phyloP scores from a whole-genome alignment of 177 flowering plant genomes.

The Vitis hybrid region DNA sequence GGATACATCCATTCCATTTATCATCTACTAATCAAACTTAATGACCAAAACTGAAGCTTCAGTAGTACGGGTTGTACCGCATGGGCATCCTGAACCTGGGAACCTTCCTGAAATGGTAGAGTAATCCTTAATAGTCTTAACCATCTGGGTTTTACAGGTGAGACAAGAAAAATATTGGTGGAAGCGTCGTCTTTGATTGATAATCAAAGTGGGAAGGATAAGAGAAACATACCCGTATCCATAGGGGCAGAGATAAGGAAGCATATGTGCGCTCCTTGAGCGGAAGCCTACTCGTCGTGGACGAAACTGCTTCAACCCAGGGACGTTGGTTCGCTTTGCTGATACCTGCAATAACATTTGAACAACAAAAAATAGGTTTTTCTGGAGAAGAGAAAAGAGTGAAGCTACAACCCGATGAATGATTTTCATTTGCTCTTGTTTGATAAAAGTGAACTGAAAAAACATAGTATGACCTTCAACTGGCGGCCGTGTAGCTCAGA shows the following conservation, averaged over 20 bases:
- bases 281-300: constrained; percentile 46
- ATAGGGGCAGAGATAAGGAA: constrained; percentile 55
- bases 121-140: not conserved
- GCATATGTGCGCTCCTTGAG: constrained; percentile 37
- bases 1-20: too few relatives aligned
- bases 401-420: too few relatives aligned
- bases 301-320: constrained; percentile 82
- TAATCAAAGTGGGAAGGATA: not conserved
- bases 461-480: constrained; percentile 45
- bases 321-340: constrained; percentile 76
- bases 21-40: not conserved
- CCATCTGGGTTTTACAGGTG: not conserved
- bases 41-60: constrained; percentile 1
- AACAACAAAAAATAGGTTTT: not conserved
- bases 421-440: too few relatives aligned
- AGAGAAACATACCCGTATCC: constrained; percentile 69
- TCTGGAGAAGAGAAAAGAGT: not conserved
- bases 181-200: not conserved
- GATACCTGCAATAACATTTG: constrained; percentile 44
- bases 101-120: constrained; percentile 53
- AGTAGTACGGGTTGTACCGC: constrained; percentile 69
- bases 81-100: constrained; percentile 65
- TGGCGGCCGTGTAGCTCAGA: constrained; percentile 80
- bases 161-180: not conserved
- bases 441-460: not conserved